These are phyloP conservation scores for Fusarium pseudoanthophilum DNA, from an alignment of 2,329 filamentous ascomycete genomes.

Conservation along the genomic window DNA sequence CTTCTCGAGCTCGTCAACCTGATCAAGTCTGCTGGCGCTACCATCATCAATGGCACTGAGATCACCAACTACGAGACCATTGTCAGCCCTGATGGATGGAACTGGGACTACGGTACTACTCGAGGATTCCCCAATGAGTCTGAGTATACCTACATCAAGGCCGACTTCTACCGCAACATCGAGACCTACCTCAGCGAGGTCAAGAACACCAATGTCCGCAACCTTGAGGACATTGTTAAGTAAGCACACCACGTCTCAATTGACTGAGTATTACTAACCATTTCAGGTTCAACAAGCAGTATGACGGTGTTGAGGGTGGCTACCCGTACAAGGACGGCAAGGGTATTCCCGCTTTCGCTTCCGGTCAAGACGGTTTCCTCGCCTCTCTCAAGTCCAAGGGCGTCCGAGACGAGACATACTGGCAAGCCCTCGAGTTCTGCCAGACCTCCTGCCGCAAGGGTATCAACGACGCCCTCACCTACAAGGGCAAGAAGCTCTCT, in stretches of 20 bases:
- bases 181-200: conserved; percentile 71
- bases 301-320: conserved; percentile 75
- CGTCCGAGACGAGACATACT: conserved; percentile 72
- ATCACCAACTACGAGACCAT: conserved; percentile 71
- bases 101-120: conserved; percentile 75
- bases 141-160: conserved; percentile 78
- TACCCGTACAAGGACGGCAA: conserved; percentile 62
- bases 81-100: conserved; percentile 73
- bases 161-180: conserved; percentile 74
- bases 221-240: conserved; percentile 72
- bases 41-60: conserved; percentile 76
- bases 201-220: conserved; percentile 67
- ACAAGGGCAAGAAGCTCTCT: conserved; percentile 60
- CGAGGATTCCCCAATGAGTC: conserved; percentile 76
- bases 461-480: conserved; percentile 73
- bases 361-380: conserved; percentile 77
- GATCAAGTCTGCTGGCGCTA: conserved; percentile 71
- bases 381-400: conserved; percentile 71
- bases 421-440: conserved; percentile 71
- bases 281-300: conserved; percentile 72
- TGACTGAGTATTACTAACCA: conserved; percentile 16
- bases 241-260: conserved; percentile 48
- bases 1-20: conserved; percentile 61
- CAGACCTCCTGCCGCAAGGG: conserved; percentile 70
- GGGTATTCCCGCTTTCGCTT: conserved; percentile 68